Evolutionary conservation across 2,329 filamentous ascomycete genomes (phyloP).

Genomic region (Dactylellina haptotyla): DNA sequence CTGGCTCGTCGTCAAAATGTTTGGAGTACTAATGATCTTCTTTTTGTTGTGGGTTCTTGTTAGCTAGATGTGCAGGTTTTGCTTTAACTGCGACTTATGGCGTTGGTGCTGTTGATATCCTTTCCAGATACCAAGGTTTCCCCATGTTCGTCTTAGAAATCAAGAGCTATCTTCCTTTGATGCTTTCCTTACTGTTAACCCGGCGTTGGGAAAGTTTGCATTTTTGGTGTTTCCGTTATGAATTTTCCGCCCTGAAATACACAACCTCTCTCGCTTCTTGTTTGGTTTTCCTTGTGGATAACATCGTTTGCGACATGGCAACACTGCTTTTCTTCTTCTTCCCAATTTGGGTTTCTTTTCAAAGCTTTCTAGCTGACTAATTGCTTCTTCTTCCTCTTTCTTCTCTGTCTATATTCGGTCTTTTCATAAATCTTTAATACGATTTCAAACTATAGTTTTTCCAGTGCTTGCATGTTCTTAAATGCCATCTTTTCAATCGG

Average conservation of each 20-base stretch:
- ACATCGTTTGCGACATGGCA: conserved; percentile 15
- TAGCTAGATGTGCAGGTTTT: conserved; percentile 49
- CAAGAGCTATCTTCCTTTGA: conserved; percentile 10
- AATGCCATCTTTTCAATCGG: too few species aligned
- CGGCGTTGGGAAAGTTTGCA: conserved; percentile 49
- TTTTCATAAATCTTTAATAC: conserved; percentile 42
- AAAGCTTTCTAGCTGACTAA: conserved; percentile 10
- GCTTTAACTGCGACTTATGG: too few species aligned
- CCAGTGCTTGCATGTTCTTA: too few species aligned
- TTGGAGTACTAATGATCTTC: conserved; percentile 61
- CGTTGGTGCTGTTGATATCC: conserved; percentile 27
- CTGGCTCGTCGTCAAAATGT: conserved; percentile 88
- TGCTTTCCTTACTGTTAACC: conserved; percentile 33
- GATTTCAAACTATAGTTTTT: not conserved
- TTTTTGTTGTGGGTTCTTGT: conserved; percentile 59
- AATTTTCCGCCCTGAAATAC: conserved; percentile 33
- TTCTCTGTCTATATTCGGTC: conserved; percentile 38
- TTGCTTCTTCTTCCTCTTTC: conserved; percentile 43
- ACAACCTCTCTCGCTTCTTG: conserved; percentile 16
- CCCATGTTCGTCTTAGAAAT: not conserved
- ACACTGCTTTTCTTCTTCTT: conserved; percentile 38
- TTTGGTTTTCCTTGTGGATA: conserved; percentile 19
- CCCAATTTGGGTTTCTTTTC: conserved; percentile 27
- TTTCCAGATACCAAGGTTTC: conserved; percentile 18
- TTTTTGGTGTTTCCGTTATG: conserved; percentile 51